These are phyloP conservation scores for Aspergillus carbonarius DNA, from an alignment of 2,329 filamentous ascomycete species.

Conservation along the genomic window DNA sequence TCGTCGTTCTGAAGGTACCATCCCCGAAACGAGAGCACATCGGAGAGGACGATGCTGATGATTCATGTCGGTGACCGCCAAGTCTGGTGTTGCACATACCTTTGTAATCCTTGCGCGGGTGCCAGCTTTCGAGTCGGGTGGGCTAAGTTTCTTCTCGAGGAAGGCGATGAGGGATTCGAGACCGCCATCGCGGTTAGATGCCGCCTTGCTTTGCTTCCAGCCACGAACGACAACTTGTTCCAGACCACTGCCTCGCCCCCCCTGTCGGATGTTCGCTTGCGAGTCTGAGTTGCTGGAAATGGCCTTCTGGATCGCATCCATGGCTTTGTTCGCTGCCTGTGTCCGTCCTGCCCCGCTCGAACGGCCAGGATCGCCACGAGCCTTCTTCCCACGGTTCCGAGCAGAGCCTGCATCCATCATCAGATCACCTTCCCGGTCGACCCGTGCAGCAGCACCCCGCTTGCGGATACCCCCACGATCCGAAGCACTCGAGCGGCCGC, in stretches of 20 bases:
- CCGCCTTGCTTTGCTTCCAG: conserved; percentile 67
- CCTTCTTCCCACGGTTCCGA: conserved; percentile 36
- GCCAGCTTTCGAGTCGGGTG: conserved; percentile 49
- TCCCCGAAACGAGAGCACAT: conserved; percentile 43
- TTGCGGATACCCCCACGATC: conserved; percentile 55
- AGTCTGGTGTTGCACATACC: conserved; percentile 63
- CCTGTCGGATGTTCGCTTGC: conserved; percentile 43
- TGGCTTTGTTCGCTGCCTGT: conserved; percentile 30
- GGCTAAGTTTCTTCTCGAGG: conserved; percentile 67
- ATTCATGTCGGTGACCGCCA: conserved; percentile 43
- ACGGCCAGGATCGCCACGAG: conserved; percentile 32
- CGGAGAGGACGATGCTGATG: conserved; percentile 36
- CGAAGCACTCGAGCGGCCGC: conserved; percentile 29
- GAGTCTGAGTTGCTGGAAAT: conserved; percentile 31
- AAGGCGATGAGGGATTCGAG: conserved; percentile 65
- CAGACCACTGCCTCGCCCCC: conserved; percentile 27
- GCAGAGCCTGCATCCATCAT: conserved; percentile 54
- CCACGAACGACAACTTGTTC: conserved; percentile 55
- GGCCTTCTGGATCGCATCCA: conserved; percentile 39
- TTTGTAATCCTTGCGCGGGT: conserved; percentile 68
- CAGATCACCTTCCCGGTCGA: conserved; percentile 63
- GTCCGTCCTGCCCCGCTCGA: conserved; percentile 18
- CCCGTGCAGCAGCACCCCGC: conserved; percentile 43
- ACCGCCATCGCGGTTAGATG: conserved; percentile 65
- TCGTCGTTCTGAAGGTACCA: conserved; percentile 45